Conservation (phyloP, 352 stramenopile species). For the Pythium sukuiense region DNA sequence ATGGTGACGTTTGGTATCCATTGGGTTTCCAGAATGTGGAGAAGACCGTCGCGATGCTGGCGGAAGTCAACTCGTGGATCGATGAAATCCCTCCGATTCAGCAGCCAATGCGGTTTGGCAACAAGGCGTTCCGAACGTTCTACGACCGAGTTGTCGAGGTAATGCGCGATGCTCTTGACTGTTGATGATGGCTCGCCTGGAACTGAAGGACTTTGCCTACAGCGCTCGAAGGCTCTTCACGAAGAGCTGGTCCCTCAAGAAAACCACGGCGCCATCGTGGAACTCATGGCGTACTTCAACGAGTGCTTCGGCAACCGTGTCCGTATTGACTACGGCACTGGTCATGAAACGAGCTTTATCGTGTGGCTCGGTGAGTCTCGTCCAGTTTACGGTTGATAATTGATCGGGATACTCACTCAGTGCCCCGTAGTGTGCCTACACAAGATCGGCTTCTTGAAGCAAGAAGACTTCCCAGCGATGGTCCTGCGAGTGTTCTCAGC, state of each 20-base stretch:
- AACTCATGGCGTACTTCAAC: constrained; percentile 94
- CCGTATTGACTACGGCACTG: constrained; percentile 98
- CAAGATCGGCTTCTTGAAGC: constrained; percentile 90
- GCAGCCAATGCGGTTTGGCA: constrained; percentile 94
- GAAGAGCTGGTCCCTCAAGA: constrained; percentile 59
- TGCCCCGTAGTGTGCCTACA: constrained; percentile 62
- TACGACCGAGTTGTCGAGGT: constrained; percentile 83
- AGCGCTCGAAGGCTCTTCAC: constrained; percentile 60
- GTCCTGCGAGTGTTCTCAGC: constrained; percentile 90
- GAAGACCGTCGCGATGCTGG: constrained; percentile 58
- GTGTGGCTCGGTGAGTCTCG: constrained; percentile 85
- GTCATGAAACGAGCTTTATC: constrained; percentile 98
- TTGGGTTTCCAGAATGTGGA: constrained; percentile 59
- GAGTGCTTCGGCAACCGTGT: constrained; percentile 96
- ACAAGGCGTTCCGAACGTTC: constrained; percentile 93
- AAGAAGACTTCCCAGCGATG: constrained; percentile 79
- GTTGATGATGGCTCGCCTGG: background rate
- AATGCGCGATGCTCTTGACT: background rate
- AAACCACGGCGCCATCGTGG: constrained; percentile 70
- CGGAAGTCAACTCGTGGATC: constrained; percentile 83
- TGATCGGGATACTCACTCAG: constrained; percentile 15
- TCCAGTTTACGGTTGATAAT: background rate
- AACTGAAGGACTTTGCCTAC: constrained; percentile 9
- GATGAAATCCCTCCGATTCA: constrained; percentile 91
- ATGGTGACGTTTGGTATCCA: background rate